Conservation (phyloP, 345 rosid species). For the Streptanthus diversifolius region DNA sequence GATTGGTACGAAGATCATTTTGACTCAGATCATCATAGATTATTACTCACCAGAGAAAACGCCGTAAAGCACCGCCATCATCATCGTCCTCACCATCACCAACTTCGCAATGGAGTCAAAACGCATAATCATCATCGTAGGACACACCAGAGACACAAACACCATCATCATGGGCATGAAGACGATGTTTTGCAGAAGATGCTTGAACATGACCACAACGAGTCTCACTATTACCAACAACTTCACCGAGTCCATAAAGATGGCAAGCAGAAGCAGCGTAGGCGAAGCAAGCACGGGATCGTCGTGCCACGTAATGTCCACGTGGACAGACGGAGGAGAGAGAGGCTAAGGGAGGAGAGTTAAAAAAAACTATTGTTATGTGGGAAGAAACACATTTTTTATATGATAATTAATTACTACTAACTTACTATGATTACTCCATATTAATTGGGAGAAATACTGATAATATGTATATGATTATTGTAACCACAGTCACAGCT, state of each 20-base stretch:
- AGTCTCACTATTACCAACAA: slow-evolving; percentile 43
- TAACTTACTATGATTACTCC: no score
- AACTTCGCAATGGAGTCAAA: slow-evolving; percentile 16
- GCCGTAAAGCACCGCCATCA: slow-evolving; percentile 17
- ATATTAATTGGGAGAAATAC: no score
- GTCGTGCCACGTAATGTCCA: slow-evolving; percentile 22
- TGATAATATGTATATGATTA: no score
- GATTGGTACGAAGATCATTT: slow-evolving; percentile 84
- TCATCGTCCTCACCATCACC: slow-evolving; percentile 20
- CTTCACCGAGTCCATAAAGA: slow-evolving; percentile 58
- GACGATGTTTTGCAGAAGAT: slow-evolving; percentile 37
- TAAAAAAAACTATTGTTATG: neutral
- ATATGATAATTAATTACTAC: neutral
- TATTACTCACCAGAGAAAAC: slow-evolving; percentile 6
- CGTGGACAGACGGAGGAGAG: slow-evolving; percentile 20
- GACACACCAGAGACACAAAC: slow-evolving; percentile 41
- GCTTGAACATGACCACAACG: slow-evolving; percentile 42
- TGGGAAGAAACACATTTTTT: neutral
- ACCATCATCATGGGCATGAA: slow-evolving; percentile 37
- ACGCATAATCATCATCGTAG: slow-evolving; percentile 23
- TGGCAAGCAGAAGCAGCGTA: slow-evolving; percentile 42
- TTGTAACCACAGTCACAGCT: no score
- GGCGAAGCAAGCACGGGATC: slow-evolving; percentile 15
- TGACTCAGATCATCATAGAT: slow-evolving; percentile 6
- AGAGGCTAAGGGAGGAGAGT: neutral